phyloP scores from a whole-genome alignment of 768 basidiomycete genomes.

The Lactarius sp. region DNA sequence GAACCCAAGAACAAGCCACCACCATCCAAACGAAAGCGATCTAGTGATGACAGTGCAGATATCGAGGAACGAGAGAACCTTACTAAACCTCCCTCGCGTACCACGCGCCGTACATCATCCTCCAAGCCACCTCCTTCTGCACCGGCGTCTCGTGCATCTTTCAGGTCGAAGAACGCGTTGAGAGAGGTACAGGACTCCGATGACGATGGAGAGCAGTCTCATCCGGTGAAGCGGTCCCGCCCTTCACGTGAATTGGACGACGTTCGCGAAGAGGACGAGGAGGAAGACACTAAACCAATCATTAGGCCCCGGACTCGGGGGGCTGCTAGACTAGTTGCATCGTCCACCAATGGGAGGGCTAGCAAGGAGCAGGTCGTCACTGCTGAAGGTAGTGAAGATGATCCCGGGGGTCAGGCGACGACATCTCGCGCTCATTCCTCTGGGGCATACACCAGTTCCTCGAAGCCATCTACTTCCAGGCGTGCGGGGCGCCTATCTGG shows the following conservation, averaged over 20 bases:
- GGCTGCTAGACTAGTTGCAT: not conserved
- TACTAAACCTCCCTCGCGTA: constrained; percentile 12
- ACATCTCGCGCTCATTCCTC: constrained; percentile 13
- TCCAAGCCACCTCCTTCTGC: constrained; percentile 6
- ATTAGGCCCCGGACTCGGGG: constrained; percentile 5
- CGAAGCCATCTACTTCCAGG: constrained; percentile 15
- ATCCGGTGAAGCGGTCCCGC: constrained; percentile 21
- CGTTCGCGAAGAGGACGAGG: constrained; percentile 24
- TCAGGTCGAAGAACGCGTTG: constrained; percentile 8
- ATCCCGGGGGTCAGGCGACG: constrained; percentile 3
- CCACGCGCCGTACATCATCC: constrained; percentile 20
- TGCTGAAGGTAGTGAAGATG: constrained; percentile 9
- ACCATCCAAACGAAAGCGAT: constrained; percentile 22
- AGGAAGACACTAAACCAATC: constrained; percentile 16
- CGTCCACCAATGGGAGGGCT: not conserved
- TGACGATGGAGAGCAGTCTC: constrained; percentile 17
- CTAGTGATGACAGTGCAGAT: constrained; percentile 1
- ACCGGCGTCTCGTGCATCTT: constrained; percentile 13
- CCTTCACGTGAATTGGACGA: constrained; percentile 18
- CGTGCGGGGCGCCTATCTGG: constrained; percentile 21
- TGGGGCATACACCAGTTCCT: not conserved
- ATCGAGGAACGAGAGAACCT: constrained; percentile 14
- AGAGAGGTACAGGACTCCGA: constrained; percentile 15
- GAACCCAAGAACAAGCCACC: constrained; percentile 8
- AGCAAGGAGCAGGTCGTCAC: constrained; percentile 2